Evolutionary conservation across 768 basidiomycete species (phyloP).

Genomic region (Rhodosporidiobolus odoratus): DNA sequence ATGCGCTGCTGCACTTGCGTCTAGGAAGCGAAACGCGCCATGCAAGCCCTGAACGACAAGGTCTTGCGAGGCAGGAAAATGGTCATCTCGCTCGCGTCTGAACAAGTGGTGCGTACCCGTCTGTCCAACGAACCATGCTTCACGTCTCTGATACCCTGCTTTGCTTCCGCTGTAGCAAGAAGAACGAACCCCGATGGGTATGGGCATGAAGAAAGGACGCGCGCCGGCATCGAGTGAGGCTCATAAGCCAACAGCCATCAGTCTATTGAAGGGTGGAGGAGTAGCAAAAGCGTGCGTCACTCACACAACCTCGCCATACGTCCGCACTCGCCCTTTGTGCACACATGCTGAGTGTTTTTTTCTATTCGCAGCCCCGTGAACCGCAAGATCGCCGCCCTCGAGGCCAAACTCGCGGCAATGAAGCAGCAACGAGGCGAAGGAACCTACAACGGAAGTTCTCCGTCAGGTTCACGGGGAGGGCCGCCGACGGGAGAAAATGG

Average conservation of each 20-base stretch:
- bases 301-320: neutral
- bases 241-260: conserved; percentile 74
- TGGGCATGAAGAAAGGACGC: neutral
- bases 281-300: conserved; percentile 54
- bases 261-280: conserved; percentile 70
- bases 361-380: conserved; percentile 56
- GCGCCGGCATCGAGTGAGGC: conserved; percentile 50
- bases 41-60: conserved; percentile 67
- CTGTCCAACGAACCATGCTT: conserved; percentile 47
- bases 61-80: conserved; percentile 79
- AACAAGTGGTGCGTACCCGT: conserved; percentile 59
- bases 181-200: neutral
- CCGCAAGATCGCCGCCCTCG: conserved; percentile 89
- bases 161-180: conserved; percentile 6
- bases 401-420: conserved; percentile 84
- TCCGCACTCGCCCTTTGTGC: neutral
- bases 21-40: conserved; percentile 78
- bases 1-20: conserved; percentile 23
- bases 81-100: conserved; percentile 75
- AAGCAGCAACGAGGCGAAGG: neutral
- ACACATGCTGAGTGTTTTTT: neutral
- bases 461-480: neutral
- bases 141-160: neutral
- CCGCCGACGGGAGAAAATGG: neutral
- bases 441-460: neutral